Percentiles rank a stretch among this genome's conserved stretches.
Evolutionary conservation across 805 yeast species (phyloP).

Genomic region (Ogataea chonburiensis): DNA sequence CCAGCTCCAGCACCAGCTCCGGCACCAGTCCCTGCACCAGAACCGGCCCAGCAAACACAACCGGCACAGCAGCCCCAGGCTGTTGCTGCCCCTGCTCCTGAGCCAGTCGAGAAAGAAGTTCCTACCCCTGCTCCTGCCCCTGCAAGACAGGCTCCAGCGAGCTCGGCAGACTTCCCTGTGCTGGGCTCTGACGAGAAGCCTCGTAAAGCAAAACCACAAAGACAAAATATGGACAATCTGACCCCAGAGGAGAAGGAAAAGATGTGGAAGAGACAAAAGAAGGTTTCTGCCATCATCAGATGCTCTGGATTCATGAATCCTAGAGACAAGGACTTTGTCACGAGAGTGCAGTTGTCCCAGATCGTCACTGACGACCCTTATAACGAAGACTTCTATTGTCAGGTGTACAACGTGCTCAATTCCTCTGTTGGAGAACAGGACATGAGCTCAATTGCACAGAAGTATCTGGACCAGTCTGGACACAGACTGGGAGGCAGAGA

Average conservation of each 20-base stretch:
- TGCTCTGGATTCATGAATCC: slow-evolving; percentile 96
- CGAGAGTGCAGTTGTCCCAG: slow-evolving; percentile 91
- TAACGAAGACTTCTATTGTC: slow-evolving; percentile 94
- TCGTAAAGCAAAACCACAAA: slow-evolving; percentile 26
- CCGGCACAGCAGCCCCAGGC: neutral
- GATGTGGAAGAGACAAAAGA: slow-evolving; percentile 65
- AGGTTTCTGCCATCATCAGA: slow-evolving; percentile 70
- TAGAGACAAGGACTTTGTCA: slow-evolving; percentile 92
- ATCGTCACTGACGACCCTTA: slow-evolving; percentile 96
- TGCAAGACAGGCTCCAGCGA: neutral
- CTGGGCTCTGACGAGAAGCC: slow-evolving; percentile 15
- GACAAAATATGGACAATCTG: slow-evolving; percentile 41
- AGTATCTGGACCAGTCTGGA: slow-evolving; percentile 87
- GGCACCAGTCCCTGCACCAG: slow-evolving; percentile 2
- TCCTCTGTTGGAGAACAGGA: slow-evolving; percentile 55
- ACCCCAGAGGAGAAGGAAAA: slow-evolving; percentile 73
- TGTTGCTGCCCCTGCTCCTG: neutral
- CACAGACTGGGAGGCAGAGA: slow-evolving; percentile 85
- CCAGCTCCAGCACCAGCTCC: slow-evolving; percentile 1
- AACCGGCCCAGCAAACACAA: neutral
- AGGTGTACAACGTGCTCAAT: slow-evolving; percentile 79
- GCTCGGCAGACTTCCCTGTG: slow-evolving; percentile 6
- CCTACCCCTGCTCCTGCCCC: neutral
- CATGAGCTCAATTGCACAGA: slow-evolving; percentile 84
- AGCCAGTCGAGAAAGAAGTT: slow-evolving; percentile 1